phyloP scores from a whole-genome alignment of 176 grass and related monocot species.

The Cenchrus americanus region DNA sequence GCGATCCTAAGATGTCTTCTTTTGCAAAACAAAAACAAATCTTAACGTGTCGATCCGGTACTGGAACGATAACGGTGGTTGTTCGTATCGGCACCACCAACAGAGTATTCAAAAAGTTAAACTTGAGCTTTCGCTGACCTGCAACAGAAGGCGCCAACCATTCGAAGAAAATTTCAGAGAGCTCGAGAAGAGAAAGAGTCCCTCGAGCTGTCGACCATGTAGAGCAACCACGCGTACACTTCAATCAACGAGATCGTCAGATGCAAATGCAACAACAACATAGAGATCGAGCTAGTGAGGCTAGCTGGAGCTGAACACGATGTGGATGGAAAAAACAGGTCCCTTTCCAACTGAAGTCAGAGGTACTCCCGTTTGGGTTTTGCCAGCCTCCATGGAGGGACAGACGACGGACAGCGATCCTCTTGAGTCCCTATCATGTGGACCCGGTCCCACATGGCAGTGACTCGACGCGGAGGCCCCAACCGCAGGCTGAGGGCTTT shows the following conservation, averaged over 20 bases:
- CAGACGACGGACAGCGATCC: too few species aligned
- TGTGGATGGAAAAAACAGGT: neutral
- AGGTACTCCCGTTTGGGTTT: neutral
- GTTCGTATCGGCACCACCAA: neutral
- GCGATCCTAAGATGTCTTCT: constrained; percentile 1
- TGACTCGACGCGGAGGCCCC: too few species aligned
- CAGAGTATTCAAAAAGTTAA: neutral
- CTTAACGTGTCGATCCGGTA: neutral
- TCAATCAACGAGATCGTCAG: too few species aligned
- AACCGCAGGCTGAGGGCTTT: too few species aligned
- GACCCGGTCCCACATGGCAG: too few species aligned
- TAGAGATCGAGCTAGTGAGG: neutral
- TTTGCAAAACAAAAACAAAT: neutral
- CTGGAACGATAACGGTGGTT: constrained; percentile 2
- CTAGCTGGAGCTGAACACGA: neutral
- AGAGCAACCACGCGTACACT: constrained; percentile 8
- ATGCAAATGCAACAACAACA: too few species aligned
- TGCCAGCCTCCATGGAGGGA: constrained; percentile 5
- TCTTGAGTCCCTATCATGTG: too few species aligned
- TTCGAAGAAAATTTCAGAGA: constrained; percentile 5
- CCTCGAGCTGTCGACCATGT: neutral
- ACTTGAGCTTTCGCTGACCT: neutral
- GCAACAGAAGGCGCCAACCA: neutral
- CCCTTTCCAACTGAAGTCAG: constrained; percentile 24
- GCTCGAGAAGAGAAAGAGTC: constrained; percentile 38